These are phyloP conservation scores for Eudorina sp. DNA, from an alignment of 139 green algal genomes.

Conservation along the genomic window DNA sequence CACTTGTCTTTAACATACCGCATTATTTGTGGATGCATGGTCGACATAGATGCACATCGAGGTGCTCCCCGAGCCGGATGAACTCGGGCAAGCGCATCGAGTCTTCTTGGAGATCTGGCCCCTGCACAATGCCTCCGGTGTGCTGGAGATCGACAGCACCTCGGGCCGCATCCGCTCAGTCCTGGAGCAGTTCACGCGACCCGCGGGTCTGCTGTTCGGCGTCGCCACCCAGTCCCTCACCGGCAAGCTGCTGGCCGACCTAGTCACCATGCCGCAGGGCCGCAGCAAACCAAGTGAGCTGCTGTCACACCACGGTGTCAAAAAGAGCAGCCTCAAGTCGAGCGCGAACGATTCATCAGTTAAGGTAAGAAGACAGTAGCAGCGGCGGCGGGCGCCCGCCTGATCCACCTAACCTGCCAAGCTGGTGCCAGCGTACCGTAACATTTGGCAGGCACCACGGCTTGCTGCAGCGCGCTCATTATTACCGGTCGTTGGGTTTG, in stretches of 20 bases:
- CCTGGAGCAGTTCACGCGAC: conserved; percentile 20
- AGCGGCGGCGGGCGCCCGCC: too few species aligned
- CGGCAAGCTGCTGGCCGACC: neutral
- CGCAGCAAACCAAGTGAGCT: neutral
- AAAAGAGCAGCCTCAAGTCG: conserved; percentile 41
- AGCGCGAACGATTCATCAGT: neutral
- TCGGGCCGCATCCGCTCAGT: neutral
- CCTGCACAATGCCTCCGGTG: neutral
- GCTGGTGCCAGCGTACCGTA: too few species aligned
- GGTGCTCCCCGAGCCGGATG: neutral
- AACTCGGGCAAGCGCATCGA: neutral
- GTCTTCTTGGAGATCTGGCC: conserved; percentile 22
- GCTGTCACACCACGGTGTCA: neutral
- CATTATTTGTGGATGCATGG: too few species aligned
- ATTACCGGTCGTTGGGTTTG: too few species aligned
- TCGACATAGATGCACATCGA: conserved; percentile 12
- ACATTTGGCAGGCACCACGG: too few species aligned
- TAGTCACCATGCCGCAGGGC: neutral
- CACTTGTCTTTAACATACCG: too few species aligned
- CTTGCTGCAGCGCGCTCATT: too few species aligned
- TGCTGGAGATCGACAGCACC: conserved; percentile 1
- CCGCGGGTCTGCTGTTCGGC: conserved; percentile 35
- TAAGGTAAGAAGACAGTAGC: too few species aligned
- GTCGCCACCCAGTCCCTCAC: neutral
- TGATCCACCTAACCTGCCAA: too few species aligned